Percentiles rank a stretch among this genome's conserved stretches.
phyloP scores from a whole-genome alignment of 2,329 filamentous ascomycete species.

The Talaromyces sp. region DNA sequence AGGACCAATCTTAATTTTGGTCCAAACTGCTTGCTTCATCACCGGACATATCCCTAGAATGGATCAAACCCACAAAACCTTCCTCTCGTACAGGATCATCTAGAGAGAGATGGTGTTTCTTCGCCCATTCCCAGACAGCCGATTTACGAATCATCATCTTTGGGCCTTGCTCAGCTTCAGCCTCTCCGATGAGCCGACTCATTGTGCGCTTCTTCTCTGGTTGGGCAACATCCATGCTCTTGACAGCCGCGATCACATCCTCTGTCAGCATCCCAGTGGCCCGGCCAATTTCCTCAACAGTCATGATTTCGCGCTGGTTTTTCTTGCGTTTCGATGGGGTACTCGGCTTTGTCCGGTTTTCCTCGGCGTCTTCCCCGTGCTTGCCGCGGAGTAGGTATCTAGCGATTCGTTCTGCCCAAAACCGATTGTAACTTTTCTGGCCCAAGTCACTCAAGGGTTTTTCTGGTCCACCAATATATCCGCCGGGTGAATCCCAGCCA shows the following conservation, averaged over 20 bases:
- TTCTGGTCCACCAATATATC: slow-evolving; percentile 85
- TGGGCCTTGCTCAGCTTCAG: slow-evolving; percentile 29
- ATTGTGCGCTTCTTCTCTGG: slow-evolving; percentile 57
- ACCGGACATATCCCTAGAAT: slow-evolving; percentile 43
- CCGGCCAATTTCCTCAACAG: slow-evolving; percentile 71
- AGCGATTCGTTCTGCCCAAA: slow-evolving; percentile 83
- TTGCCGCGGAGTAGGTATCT: slow-evolving; percentile 58
- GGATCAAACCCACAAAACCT: slow-evolving; percentile 73
- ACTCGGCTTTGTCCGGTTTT: slow-evolving; percentile 31
- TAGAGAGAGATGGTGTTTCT: slow-evolving; percentile 63
- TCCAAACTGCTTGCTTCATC: slow-evolving; percentile 29
- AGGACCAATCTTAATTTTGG: slow-evolving; percentile 10
- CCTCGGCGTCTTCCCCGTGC: slow-evolving; percentile 30
- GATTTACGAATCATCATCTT: slow-evolving; percentile 57
- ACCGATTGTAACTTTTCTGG: slow-evolving; percentile 77
- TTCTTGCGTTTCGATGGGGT: slow-evolving; percentile 46
- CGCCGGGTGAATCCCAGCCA: slow-evolving; percentile 65
- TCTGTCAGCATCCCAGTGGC: slow-evolving; percentile 83
- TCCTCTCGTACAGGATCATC: slow-evolving; percentile 70
- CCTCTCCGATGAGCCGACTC: slow-evolving; percentile 31
- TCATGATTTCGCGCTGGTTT: slow-evolving; percentile 53
- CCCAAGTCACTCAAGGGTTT: slow-evolving; percentile 89
- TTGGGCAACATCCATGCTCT: slow-evolving; percentile 75
- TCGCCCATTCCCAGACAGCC: slow-evolving; percentile 68
- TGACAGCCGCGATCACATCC: slow-evolving; percentile 76